Evolutionary conservation across 2,329 filamentous ascomycete genomes (phyloP), one percentile per base, ranked within the genome.

Genomic region (Aspergillus tamarii): DNA sequence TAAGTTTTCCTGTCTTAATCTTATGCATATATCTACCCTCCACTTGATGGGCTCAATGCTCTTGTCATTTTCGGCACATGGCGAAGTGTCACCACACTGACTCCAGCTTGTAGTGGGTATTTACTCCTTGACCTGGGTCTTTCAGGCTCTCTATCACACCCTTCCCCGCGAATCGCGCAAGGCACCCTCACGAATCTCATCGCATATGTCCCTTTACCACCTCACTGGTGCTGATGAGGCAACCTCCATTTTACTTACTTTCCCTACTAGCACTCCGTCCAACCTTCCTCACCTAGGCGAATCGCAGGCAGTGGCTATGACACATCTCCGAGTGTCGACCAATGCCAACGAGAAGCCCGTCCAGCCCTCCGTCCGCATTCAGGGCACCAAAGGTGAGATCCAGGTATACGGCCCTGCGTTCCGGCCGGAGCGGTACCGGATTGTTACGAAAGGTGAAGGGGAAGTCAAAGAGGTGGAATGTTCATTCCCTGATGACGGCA

Each of bases 41-140:
- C 16, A 43, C 59, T 46, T 16, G 7, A 12, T 12, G 23, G 23
- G 12, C 16, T 52, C 30, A 30, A n/a, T 32, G 12, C 8, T 12
- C 4, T 30, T 32, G 9, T 32, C 19, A 2, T 52, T 52, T 21
- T 52, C 28, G 4, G 11, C 23, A 32, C 26, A 10, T 19, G 46
- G 21, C 23, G 26, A 9, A 46, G 52, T 32, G 21, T 60, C 58
- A 28, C 19, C 16, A 28, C 2, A 19, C 34, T 21, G 1, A 34
- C 45, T 19, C n/a, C 3, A 26, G 23, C n/a, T 30, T 52, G 19
- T 53, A 80, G 78, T 97, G 62, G 93, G 93, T 65, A 91, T 97
- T 77, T 97, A 97, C 82, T 88, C 91, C 54, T 80, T 97, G 66
- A 96, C 92, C 36, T 97, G 93, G 93, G 86, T 95, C 57, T 96